A percentile compares a stretch with the other conserved stretches of the same genome.
Conservation (phyloP, 1,284 basidiomycete species). For the Ceratobasidium papillatum region DNA sequence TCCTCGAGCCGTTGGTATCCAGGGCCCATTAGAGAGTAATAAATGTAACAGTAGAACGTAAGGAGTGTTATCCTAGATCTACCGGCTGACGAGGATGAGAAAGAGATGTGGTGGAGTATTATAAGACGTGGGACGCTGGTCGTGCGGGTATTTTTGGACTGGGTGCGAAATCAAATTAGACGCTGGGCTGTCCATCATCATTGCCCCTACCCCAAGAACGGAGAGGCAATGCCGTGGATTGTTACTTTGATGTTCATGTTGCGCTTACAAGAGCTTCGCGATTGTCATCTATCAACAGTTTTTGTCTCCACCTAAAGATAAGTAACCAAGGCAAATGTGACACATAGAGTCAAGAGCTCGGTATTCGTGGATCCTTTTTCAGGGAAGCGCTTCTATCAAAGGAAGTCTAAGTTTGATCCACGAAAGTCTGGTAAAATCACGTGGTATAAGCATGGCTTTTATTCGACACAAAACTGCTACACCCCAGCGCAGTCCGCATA, state of each 20-base stretch:
- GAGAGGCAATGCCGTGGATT: not conserved
- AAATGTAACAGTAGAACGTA: not conserved
- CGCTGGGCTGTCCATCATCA: not conserved
- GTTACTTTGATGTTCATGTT: too few species aligned
- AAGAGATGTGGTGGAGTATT: not conserved
- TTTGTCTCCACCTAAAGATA: not conserved
- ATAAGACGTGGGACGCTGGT: not conserved
- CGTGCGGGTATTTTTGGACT: not conserved
- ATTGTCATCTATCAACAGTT: not conserved
- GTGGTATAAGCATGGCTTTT: not conserved
- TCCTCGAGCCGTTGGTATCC: slow-evolving; percentile 5
- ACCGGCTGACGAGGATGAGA: not conserved
- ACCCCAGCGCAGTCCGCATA: not conserved
- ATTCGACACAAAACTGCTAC: not conserved
- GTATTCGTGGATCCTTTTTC: not conserved
- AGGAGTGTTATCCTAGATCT: not conserved
- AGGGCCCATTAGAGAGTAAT: not conserved
- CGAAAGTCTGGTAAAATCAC: not conserved
- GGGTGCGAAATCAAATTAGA: not conserved
- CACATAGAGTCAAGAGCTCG: too few species aligned
- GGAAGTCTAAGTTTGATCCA: not conserved
- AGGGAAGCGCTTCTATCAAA: not conserved
- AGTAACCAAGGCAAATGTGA: too few species aligned
- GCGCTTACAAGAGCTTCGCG: too few species aligned
- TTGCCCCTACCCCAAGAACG: not conserved